Base-by-base conservation (phyloP, 768 basidiomycete species). In the Wakefieldia striispora region DNA sequence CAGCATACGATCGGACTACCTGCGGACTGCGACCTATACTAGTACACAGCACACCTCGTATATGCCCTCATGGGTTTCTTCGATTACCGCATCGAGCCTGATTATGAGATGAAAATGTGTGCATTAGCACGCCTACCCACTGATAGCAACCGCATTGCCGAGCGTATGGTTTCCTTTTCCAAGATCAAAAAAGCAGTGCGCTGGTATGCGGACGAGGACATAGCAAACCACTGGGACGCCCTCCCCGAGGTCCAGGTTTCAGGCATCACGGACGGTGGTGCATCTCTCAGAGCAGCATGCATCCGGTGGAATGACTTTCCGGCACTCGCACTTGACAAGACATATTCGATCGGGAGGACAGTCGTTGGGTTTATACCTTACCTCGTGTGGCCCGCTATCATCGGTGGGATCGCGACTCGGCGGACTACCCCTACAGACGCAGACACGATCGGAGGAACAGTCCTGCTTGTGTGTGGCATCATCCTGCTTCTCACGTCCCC, bases 61-160 rank as follows among this genome's bases (percentile, higher is more conserved):
- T 60, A 60, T 9, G 59, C 59, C 12, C 39, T 60, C 31, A 60
- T 60, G 59, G 59, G 59, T 2, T 60, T 60, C 36, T 60, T 60
- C 27, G 51, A 60, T 13, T 59, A 57, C 21, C 50, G 59, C 1
- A 60, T 60, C 20, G 43, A 53, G 40, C 59, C 59, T 1, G 47
- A 47, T 20, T 39, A 41, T 7, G 20, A 36, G n/a, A 42, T 38
- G 1, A 59, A 60, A 14, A 33, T 57, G 3, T 59, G 40, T 1
- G 59, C 59, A 29, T 52, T 60, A 0, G 59, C 52, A 7, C 51
- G 55, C 9, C 34, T 60, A 11, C 60, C 59, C 4, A 60, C 60
- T 36, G 59, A 60, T 27, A 60, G 20, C 11, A 54, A 60, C 20
- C 54, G 58, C 12, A 56, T 60, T 11, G 55, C 49, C 4, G 59